phyloP scores from a whole-genome alignment of 2,329 filamentous ascomycete species.

The Trichoderma sp. region DNA sequence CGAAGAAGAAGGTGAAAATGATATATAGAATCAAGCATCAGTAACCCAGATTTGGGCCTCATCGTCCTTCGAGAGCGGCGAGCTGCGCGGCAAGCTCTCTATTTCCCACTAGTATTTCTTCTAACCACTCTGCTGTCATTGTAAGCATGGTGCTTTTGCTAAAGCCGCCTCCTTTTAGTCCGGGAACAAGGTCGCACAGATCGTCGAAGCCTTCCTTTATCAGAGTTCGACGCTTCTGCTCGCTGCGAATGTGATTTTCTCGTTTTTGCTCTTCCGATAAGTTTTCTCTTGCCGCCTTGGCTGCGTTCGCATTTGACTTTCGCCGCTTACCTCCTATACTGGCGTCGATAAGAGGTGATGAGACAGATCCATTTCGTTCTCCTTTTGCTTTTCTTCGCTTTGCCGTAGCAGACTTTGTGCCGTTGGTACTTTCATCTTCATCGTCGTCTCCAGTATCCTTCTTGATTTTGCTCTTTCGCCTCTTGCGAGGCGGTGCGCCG shows the following conservation, averaged over 20 bases:
- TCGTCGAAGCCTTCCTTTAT: slow-evolving; percentile 84
- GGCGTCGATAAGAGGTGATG: slow-evolving; percentile 34
- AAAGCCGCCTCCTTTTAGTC: slow-evolving; percentile 70
- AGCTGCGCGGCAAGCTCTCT: slow-evolving; percentile 58
- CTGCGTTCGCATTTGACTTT: slow-evolving; percentile 47
- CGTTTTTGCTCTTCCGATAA: slow-evolving; percentile 80
- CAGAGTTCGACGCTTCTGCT: slow-evolving; percentile 80
- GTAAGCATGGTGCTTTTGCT: slow-evolving; percentile 81
- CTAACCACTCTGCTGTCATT: slow-evolving; percentile 77
- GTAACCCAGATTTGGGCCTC: not conserved
- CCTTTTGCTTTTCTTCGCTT: slow-evolving; percentile 53
- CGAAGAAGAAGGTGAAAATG: not conserved
- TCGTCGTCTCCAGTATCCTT: slow-evolving; percentile 47
- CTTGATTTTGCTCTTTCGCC: slow-evolving; percentile 56
- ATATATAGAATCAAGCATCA: not conserved
- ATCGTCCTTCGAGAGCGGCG: slow-evolving; percentile 38
- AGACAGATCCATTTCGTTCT: slow-evolving; percentile 40
- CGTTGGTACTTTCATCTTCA: slow-evolving; percentile 41
- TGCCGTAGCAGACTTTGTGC: slow-evolving; percentile 38
- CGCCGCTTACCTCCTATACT: slow-evolving; percentile 48
- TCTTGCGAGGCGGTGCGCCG: slow-evolving; percentile 51
- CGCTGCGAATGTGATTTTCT: slow-evolving; percentile 83
- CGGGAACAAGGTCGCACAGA: slow-evolving; percentile 74
- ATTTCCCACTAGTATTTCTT: slow-evolving; percentile 71
- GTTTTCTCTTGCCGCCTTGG: slow-evolving; percentile 64